Percentiles rank a stretch among this genome's conserved stretches.
Conservation (phyloP, 768 basidiomycete genomes). For the Suillus plorans region DNA sequence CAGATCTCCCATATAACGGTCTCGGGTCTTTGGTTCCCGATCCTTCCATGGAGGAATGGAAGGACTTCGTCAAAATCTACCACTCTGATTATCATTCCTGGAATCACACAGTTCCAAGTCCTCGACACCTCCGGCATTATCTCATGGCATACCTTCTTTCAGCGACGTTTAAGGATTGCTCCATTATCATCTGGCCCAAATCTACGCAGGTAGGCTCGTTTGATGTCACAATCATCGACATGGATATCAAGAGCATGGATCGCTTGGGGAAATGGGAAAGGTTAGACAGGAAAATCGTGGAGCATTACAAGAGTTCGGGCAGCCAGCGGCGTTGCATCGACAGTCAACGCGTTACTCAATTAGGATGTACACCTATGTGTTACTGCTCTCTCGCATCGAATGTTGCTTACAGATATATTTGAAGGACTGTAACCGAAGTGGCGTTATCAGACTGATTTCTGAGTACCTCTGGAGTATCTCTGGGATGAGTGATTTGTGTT, state of each 20-base stretch:
- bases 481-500: neutral
- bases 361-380: neutral
- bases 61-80: slow-evolving; percentile 58
- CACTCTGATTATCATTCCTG: slow-evolving; percentile 32
- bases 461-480: neutral
- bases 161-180: slow-evolving; percentile 97
- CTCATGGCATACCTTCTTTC: slow-evolving; percentile 80
- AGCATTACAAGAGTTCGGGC: slow-evolving; percentile 33
- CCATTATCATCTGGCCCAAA: slow-evolving; percentile 50
- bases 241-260: slow-evolving; percentile 75
- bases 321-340: slow-evolving; percentile 23
- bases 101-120: slow-evolving; percentile 38
- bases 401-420: neutral
- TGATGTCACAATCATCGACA: slow-evolving; percentile 61
- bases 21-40: slow-evolving; percentile 40
- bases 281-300: slow-evolving; percentile 68
- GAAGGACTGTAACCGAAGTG: neutral
- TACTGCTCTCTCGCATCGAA: too few species aligned
- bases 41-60: slow-evolving; percentile 66
- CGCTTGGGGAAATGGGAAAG: slow-evolving; percentile 70
- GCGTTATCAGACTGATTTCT: neutral
- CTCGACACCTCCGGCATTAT: slow-evolving; percentile 56
- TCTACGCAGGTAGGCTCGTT: slow-evolving; percentile 19
- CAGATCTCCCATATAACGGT: slow-evolving; percentile 3
- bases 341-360: neutral